phyloP scores from a whole-genome alignment of 805 yeast genomes.

The Yarrowia porcina region DNA sequence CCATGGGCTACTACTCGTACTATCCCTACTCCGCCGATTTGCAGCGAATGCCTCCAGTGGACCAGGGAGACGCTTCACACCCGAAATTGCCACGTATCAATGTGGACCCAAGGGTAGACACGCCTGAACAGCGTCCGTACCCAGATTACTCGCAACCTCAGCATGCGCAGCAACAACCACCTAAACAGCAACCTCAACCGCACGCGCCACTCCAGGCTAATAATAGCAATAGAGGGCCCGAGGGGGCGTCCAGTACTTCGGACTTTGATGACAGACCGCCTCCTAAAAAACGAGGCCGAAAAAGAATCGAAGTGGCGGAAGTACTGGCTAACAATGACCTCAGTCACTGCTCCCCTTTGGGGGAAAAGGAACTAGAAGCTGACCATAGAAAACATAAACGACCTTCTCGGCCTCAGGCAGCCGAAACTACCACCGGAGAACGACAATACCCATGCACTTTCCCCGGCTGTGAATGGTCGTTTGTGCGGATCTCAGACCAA shows the following conservation, averaged over 20 bases:
- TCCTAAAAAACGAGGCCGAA: slow-evolving; percentile 11
- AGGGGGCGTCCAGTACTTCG: not conserved
- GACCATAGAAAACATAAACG: slow-evolving; percentile 21
- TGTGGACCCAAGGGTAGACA: not conserved
- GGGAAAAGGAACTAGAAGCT: slow-evolving; percentile 14
- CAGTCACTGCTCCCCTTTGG: slow-evolving; percentile 13
- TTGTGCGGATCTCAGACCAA: slow-evolving; percentile 64
- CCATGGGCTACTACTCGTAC: slow-evolving; percentile 14
- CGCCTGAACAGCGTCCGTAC: not conserved
- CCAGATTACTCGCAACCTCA: not conserved
- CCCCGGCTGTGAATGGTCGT: slow-evolving; percentile 62
- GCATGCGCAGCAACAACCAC: not conserved
- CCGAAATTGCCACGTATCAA: slow-evolving; percentile 12
- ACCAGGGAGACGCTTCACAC: slow-evolving; percentile 18
- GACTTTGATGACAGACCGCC: slow-evolving; percentile 8
- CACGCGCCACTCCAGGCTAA: not conserved
- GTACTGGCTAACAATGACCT: slow-evolving; percentile 21
- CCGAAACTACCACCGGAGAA: slow-evolving; percentile 29
- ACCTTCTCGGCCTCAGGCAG: slow-evolving; percentile 1
- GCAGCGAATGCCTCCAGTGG: slow-evolving; percentile 16
- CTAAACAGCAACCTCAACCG: not conserved
- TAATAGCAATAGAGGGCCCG: not conserved
- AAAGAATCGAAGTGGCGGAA: slow-evolving; percentile 11
- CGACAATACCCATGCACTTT: slow-evolving; percentile 41
- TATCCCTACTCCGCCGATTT: slow-evolving; percentile 9